Evolutionary conservation across 257 asterid species (phyloP), one percentile per base, ranked within the genome.

Genomic region (Penstemon davidsonii): DNA sequence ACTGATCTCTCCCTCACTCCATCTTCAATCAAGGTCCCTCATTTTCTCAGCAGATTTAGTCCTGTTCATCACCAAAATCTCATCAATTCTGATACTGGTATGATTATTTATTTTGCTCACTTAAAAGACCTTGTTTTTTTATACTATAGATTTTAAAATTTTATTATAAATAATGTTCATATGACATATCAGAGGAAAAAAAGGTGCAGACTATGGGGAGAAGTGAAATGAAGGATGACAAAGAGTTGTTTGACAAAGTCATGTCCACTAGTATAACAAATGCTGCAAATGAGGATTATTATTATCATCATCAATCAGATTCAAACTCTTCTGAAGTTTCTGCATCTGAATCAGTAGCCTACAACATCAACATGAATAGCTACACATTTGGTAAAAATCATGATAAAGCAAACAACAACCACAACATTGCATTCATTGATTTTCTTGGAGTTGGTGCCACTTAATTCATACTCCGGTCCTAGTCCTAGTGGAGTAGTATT

Each of bases 371-470:
- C 77, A 77, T 25, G 33, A 25, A 69, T 75, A 67, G 58, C 55
- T 65, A 53, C 73, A 39, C 41, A 49, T 80, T 66, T 70, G 87
- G 82, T 69, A 79, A 66, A 74, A 67, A 68, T 55, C 71, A 76
- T 61, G 75, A 58, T 47, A 81, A 62, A 63, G 62, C 44, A 53
- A 71, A 74, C 33, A 25, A 25, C 33, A 25, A 25, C 33, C 33
- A 25, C 33, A 25, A 25, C 56, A 51, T 74, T 65, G 75, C 58
- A 40, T 84, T 84, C 77, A 84, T 84, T 73, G 89, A 84, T 84
- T 84, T 84, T 75, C 89, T 84, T 75, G 85, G 86, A 69, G 87
- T 84, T 74, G 89, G 86, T 58, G 66, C 85, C 87, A 79, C 78
- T 52, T 78, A 44, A 42, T 60, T 39, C 63, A 13, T 51, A 25